Evolutionary conservation across 2,329 filamentous ascomycete species (phyloP).

Genomic region (Periconia digitata): DNA sequence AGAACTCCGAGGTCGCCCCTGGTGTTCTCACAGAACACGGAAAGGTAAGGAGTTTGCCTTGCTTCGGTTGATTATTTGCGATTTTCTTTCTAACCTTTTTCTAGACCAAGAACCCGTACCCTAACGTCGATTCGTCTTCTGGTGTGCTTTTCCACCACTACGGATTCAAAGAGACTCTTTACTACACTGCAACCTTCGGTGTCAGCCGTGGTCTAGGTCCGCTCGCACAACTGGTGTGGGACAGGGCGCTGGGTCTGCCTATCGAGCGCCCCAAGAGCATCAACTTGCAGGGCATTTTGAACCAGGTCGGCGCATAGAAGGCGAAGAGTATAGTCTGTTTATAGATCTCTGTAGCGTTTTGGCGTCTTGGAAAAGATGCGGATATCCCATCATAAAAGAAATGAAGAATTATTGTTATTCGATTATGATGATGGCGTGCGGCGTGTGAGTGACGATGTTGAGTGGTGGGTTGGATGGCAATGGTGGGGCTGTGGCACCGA

Average conservation of each 20-base stretch:
- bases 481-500: slow-evolving; percentile 1
- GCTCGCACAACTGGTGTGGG: slow-evolving; percentile 93
- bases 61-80: background rate
- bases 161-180: slow-evolving; percentile 94
- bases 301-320: slow-evolving; percentile 49
- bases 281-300: slow-evolving; percentile 82
- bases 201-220: slow-evolving; percentile 78
- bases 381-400: background rate
- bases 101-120: slow-evolving; percentile 94
- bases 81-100: slow-evolving; percentile 4
- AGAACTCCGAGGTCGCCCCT: slow-evolving; percentile 89
- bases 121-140: slow-evolving; percentile 91
- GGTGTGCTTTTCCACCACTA: slow-evolving; percentile 98
- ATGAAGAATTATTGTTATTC: background rate
- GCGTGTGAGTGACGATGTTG: background rate
- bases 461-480: background rate
- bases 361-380: slow-evolving; percentile 2
- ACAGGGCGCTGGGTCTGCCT: slow-evolving; percentile 86
- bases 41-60: slow-evolving; percentile 57
- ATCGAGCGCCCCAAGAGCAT: slow-evolving; percentile 99
- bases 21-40: slow-evolving; percentile 90
- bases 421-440: background rate
- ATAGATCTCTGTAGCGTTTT: slow-evolving; percentile 20
- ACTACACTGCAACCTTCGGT: slow-evolving; percentile 77
- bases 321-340: slow-evolving; percentile 10